Percentiles rank a stretch among this genome's conserved stretches.
phyloP scores from a whole-genome alignment of 2,329 filamentous ascomycete species.

The Arthroderma sp. region DNA sequence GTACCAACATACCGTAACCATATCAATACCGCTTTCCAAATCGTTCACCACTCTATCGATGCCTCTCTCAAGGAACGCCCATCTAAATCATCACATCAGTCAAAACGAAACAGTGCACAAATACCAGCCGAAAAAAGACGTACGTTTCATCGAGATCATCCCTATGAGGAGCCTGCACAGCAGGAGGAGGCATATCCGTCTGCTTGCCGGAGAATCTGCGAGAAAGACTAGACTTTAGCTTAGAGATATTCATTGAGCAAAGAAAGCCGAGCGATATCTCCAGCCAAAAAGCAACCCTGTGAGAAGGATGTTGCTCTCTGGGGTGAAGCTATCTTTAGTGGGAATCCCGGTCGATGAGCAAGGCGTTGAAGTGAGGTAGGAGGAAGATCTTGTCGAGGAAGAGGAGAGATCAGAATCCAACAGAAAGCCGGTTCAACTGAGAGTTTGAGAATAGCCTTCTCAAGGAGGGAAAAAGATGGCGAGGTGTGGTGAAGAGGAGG shows the following conservation, averaged over 20 bases:
- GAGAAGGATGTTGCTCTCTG: slow-evolving; percentile 31
- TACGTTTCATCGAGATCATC: slow-evolving; percentile 50
- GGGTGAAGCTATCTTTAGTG: slow-evolving; percentile 26
- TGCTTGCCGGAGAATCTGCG: background rate
- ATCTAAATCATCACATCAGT: slow-evolving; percentile 41
- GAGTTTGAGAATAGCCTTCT: too few relatives aligned
- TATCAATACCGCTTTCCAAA: slow-evolving; percentile 81
- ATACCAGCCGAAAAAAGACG: slow-evolving; percentile 19
- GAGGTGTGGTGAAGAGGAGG: too few relatives aligned
- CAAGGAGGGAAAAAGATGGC: too few relatives aligned
- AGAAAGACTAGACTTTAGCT: slow-evolving; percentile 2
- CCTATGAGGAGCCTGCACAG: slow-evolving; percentile 38
- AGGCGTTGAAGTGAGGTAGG: too few relatives aligned
- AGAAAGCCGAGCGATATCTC: slow-evolving; percentile 13
- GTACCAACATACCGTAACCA: slow-evolving; percentile 55
- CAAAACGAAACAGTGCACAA: background rate
- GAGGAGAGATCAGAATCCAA: too few relatives aligned
- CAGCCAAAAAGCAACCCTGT: background rate
- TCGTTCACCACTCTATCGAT: slow-evolving; percentile 90
- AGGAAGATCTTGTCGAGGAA: too few relatives aligned
- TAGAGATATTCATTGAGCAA: slow-evolving; percentile 1
- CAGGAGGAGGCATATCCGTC: slow-evolving; percentile 17
- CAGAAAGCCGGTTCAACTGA: too few relatives aligned
- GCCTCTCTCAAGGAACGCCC: slow-evolving; percentile 76
- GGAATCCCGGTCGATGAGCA: too few relatives aligned